These are phyloP conservation scores for Colletotrichum paranaense DNA, from an alignment of 2,329 filamentous ascomycete species.

Conservation along the genomic window DNA sequence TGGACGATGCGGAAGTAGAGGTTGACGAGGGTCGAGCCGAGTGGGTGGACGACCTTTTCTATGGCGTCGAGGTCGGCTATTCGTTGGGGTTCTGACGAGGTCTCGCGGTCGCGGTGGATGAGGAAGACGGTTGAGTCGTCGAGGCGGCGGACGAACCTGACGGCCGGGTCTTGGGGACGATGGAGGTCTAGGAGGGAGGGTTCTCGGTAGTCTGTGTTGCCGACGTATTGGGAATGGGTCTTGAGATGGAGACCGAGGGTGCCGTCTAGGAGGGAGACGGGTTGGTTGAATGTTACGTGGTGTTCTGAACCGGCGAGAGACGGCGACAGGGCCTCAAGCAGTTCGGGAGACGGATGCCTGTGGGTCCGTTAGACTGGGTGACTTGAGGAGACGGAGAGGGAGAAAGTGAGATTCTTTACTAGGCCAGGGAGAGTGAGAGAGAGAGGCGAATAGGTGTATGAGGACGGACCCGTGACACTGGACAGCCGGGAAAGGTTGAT, in stretches of 20 bases:
- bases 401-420: background rate
- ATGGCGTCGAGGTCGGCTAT: slow-evolving; percentile 60
- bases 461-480: background rate
- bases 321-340: slow-evolving; percentile 35
- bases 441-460: background rate
- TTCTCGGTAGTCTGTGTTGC: slow-evolving; percentile 69
- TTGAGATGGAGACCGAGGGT: slow-evolving; percentile 67
- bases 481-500: background rate
- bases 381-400: background rate
- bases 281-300: slow-evolving; percentile 29
- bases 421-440: too few species aligned
- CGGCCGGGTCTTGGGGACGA: slow-evolving; percentile 57
- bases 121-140: slow-evolving; percentile 50
- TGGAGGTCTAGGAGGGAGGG: slow-evolving; percentile 67
- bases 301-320: slow-evolving; percentile 33
- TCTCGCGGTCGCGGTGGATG: slow-evolving; percentile 48
- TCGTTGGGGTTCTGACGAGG: slow-evolving; percentile 52
- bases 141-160: slow-evolving; percentile 45
- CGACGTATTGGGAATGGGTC: slow-evolving; percentile 70
- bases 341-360: slow-evolving; percentile 35
- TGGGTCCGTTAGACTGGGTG: slow-evolving; percentile 5
- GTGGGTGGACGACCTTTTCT: slow-evolving; percentile 70
- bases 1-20: slow-evolving; percentile 75
- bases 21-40: slow-evolving; percentile 72
- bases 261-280: slow-evolving; percentile 47